These are phyloP conservation scores for Ensete glaucum DNA, from an alignment of 176 grass and related monocot genomes.

Conservation along the genomic window DNA sequence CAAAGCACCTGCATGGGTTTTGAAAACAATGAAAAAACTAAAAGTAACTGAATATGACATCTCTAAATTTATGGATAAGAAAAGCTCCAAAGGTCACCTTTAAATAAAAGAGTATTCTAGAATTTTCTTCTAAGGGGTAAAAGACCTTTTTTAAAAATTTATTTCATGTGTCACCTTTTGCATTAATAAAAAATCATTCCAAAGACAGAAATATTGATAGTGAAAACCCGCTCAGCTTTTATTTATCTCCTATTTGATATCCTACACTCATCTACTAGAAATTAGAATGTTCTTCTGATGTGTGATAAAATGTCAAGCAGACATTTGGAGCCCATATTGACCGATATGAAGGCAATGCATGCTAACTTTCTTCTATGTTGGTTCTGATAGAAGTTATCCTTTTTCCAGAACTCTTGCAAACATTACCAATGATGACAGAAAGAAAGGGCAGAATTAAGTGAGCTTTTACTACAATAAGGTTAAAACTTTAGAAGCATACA, in stretches of 20 bases:
- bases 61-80: background rate
- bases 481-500: too few relatives aligned
- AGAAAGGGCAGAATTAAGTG: too few relatives aligned
- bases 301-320: too few relatives aligned
- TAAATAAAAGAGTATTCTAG: too few relatives aligned
- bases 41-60: background rate
- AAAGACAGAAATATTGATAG: background rate
- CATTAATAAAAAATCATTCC: background rate
- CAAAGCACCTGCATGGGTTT: conserved; percentile 14
- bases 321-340: too few relatives aligned
- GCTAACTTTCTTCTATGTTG: too few relatives aligned
- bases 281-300: background rate
- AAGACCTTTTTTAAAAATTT: background rate
- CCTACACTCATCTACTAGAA: background rate
- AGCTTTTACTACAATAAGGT: too few relatives aligned
- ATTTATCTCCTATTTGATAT: background rate
- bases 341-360: too few relatives aligned
- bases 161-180: background rate
- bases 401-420: too few relatives aligned
- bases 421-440: too few relatives aligned
- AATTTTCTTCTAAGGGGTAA: background rate
- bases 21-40: background rate
- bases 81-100: background rate
- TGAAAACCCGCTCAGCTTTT: background rate
- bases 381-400: too few relatives aligned